Evolutionary conservation across 2,329 filamentous ascomycete genomes (phyloP), one percentile per base, ranked within the genome.

Genomic region (Paraphoma sp.): DNA sequence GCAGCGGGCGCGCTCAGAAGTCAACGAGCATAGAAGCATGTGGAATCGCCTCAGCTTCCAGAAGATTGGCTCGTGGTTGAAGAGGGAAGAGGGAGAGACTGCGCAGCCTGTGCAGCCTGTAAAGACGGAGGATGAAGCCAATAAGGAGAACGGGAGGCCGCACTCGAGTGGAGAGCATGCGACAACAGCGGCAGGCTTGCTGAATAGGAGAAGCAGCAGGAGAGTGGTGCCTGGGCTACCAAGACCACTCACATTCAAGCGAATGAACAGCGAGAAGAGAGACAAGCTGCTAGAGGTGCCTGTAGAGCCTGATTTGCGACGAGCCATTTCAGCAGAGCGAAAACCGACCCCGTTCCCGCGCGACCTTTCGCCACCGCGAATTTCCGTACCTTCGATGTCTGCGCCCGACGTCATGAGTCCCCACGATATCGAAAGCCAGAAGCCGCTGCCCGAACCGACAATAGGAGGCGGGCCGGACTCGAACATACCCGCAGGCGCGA

Each of bases 191-290:
- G 47, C 46, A 10, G 70, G 69, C 0, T 58, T 74, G 52, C 54
- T 74, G 57, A 48, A 63, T 28, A 64, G 72, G 50, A 65, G 71
- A 51, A 57, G 70, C 49, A 76, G 72, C 56, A 74, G 86, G 64
- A 87, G 84, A 69, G 91, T 92, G n/a, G 87, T 93, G 14, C 89
- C 92, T 16, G 89, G 89, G 14, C 79, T 97, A 38, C 91, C 92
- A 40, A 86, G 92, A 47, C 82, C 88, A 4, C 86, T 89, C 67
- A 96, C 92, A 0, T 93, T 96, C 78, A 90, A 88, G 76, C 86
- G 93, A 67, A 92, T 94, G 75, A 86, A 90, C 72, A 94, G 92
- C 29, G 93, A 97, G 77, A 84, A 86, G 60, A 85, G 92, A 65
- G 87, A 90, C 65, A 89, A 87, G 68, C 82, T 96, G 51, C 82